phyloP scores from a whole-genome alignment of 192 early-diverging fungal genomes.

The Helicostylum pulchrum region DNA sequence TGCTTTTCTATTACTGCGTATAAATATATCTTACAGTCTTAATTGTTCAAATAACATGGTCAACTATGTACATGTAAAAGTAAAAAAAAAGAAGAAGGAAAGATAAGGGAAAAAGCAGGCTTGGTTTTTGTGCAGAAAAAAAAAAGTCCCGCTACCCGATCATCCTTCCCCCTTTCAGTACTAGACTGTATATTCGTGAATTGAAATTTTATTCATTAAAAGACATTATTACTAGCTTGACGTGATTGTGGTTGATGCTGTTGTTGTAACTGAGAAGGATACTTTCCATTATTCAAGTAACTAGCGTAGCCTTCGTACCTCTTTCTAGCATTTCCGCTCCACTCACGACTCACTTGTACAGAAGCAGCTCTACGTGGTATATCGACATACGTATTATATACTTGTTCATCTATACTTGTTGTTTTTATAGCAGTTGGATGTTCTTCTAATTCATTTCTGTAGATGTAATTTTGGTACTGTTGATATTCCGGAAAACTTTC shows the following conservation, averaged over 20 bases:
- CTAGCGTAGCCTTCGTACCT: slow-evolving; percentile 35
- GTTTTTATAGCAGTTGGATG: slow-evolving; percentile 30
- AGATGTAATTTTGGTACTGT: slow-evolving; percentile 35
- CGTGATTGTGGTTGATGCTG: not conserved
- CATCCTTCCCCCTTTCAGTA: not conserved
- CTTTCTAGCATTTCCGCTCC: slow-evolving; percentile 18
- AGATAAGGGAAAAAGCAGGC: not conserved
- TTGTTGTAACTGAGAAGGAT: slow-evolving; percentile 2
- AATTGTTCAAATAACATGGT: slow-evolving; percentile 7
- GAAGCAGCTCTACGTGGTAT: slow-evolving; percentile 36
- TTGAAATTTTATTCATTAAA: not conserved
- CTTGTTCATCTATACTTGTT: slow-evolving; percentile 34
- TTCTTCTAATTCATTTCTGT: slow-evolving; percentile 26
- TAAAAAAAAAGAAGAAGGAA: not conserved
- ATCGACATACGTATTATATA: slow-evolving; percentile 35
- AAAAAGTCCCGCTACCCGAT: not conserved
- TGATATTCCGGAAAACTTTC: slow-evolving; percentile 38
- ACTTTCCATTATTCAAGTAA: slow-evolving; percentile 26
- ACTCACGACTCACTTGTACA: slow-evolving; percentile 24
- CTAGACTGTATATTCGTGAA: not conserved
- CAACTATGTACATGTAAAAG: no score
- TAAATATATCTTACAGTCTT: slow-evolving; percentile 4
- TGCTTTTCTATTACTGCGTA: no score
- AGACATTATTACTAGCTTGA: not conserved
- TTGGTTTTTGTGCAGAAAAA: not conserved